Conservation (phyloP, 176 grass and related monocot genomes). For the Poa annua region DNA sequence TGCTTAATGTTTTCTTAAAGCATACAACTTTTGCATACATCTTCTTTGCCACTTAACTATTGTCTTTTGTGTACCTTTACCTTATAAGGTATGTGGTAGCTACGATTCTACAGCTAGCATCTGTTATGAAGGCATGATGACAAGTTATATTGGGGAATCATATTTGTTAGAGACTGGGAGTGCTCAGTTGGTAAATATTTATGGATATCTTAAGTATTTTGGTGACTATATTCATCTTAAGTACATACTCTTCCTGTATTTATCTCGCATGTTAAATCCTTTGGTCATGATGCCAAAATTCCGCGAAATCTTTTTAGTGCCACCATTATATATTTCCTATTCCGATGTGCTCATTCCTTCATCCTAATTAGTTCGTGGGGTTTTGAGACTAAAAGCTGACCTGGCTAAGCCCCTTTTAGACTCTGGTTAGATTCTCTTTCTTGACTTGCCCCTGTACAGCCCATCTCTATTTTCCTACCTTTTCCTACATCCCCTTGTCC, state of each 20-base stretch:
- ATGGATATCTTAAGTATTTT: constrained; percentile 39
- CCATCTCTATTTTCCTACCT: not conserved
- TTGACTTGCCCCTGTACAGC: not conserved
- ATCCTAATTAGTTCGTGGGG: not conserved
- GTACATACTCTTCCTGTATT: not conserved
- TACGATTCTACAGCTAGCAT: constrained; percentile 51
- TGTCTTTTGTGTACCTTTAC: not conserved
- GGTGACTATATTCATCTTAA: not conserved
- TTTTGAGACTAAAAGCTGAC: constrained; percentile 23
- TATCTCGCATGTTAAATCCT: not conserved
- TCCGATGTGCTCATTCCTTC: not conserved
- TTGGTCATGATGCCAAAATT: not conserved
- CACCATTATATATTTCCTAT: constrained; percentile 17
- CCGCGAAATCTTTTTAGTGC: not conserved
- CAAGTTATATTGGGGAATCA: constrained; percentile 44
- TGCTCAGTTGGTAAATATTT: constrained; percentile 61
- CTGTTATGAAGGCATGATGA: constrained; percentile 41
- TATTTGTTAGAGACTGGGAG: constrained; percentile 38
- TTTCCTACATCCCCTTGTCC: not conserved
- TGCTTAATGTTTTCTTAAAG: constrained; percentile 33
- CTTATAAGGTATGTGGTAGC: constrained; percentile 45
- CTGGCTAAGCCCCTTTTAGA: not conserved
- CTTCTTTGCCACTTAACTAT: constrained; percentile 23
- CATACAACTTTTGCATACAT: not conserved
- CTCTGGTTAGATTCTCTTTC: not conserved